phyloP scores from a whole-genome alignment of 1,139 yeast genomes.

The Casaregolazyma lundiana region DNA sequence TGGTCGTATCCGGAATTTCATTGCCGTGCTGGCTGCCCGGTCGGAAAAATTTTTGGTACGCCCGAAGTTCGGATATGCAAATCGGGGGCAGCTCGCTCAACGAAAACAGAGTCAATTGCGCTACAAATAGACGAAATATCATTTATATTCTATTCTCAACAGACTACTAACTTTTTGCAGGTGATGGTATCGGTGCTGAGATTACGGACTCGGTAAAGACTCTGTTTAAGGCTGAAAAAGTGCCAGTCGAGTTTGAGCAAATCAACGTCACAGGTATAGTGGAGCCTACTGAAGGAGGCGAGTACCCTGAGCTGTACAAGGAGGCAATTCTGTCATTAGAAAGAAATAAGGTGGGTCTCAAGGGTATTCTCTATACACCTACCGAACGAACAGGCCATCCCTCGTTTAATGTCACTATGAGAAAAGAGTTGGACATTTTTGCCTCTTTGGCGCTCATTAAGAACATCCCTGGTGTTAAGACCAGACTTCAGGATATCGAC shows the following conservation, averaged over 20 bases:
- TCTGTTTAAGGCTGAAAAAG: slow-evolving; percentile 76
- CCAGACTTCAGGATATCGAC: slow-evolving; percentile 84
- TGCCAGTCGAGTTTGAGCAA: slow-evolving; percentile 94
- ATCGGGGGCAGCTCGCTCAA: not conserved
- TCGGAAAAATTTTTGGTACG: not conserved
- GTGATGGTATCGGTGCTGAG: slow-evolving; percentile 97
- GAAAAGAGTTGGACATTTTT: slow-evolving; percentile 92
- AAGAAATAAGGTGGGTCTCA: slow-evolving; percentile 95
- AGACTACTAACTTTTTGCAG: slow-evolving; percentile 23
- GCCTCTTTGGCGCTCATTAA: slow-evolving; percentile 92
- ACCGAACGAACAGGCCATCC: slow-evolving; percentile 66
- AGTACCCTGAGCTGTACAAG: slow-evolving; percentile 55
- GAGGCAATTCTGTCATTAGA: slow-evolving; percentile 89
- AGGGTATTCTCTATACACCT: slow-evolving; percentile 93
- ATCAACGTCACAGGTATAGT: slow-evolving; percentile 81
- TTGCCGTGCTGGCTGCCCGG: not conserved
- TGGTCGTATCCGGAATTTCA: not conserved
- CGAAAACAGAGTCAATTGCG: not conserved
- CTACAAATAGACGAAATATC: not conserved
- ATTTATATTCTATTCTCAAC: not conserved
- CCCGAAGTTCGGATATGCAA: slow-evolving; percentile 1
- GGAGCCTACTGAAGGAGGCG: slow-evolving; percentile 38
- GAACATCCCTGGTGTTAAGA: slow-evolving; percentile 90
- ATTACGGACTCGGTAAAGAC: slow-evolving; percentile 90
- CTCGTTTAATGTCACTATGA: slow-evolving; percentile 90